phyloP scores from a whole-genome alignment of 2,329 filamentous ascomycete species.

The Fusarium robinianum region DNA sequence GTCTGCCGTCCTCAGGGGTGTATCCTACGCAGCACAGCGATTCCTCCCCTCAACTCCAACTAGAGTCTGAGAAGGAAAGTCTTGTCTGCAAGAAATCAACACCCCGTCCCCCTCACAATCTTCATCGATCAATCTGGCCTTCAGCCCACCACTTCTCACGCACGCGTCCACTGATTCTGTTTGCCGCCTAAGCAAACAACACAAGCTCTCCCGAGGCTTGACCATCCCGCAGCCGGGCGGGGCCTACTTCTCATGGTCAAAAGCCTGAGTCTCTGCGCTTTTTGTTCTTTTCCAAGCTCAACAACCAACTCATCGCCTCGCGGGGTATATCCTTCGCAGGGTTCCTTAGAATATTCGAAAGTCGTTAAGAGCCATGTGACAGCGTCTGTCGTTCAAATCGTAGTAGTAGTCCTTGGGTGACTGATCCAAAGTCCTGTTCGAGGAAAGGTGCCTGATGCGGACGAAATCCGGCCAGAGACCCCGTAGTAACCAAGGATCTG shows the following conservation, averaged over 20 bases:
- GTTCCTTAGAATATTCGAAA: conserved; percentile 44
- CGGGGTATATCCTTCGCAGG: conserved; percentile 50
- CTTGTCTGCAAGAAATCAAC: conserved; percentile 32
- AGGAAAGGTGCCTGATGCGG: conserved; percentile 37
- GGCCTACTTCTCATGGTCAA: conserved; percentile 30
- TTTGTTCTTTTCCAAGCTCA: conserved; percentile 39
- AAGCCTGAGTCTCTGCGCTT: conserved; percentile 37
- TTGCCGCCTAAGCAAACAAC: conserved; percentile 32
- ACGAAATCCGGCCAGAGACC: conserved; percentile 34
- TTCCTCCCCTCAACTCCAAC: background rate
- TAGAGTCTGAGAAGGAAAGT: conserved; percentile 5
- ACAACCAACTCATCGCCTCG: conserved; percentile 45
- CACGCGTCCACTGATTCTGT: conserved; percentile 38
- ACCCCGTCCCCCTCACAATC: conserved; percentile 31
- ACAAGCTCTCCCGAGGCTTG: conserved; percentile 35
- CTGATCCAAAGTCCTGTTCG: conserved; percentile 41
- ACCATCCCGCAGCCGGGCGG: conserved; percentile 24
- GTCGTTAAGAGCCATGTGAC: conserved; percentile 45
- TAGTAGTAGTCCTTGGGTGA: conserved; percentile 41
- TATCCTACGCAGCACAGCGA: conserved; percentile 22
- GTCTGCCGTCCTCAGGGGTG: conserved; percentile 29
- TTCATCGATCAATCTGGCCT: conserved; percentile 38
- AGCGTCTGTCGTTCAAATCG: conserved; percentile 43
- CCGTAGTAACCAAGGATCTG: conserved; percentile 38
- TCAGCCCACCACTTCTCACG: conserved; percentile 42